phyloP scores from a whole-genome alignment of 2,329 filamentous ascomycete species.

The Penicillium sp. region DNA sequence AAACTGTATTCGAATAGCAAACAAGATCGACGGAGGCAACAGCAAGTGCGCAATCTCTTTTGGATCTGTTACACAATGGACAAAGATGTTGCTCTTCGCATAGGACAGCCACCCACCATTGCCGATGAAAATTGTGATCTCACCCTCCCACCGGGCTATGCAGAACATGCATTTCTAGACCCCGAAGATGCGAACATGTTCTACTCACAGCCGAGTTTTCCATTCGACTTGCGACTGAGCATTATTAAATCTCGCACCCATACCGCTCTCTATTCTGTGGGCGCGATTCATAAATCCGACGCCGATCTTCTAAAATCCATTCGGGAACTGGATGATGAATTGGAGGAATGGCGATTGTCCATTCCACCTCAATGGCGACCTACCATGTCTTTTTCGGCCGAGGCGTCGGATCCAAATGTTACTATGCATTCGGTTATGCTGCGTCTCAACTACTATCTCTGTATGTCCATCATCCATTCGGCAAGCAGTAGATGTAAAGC shows the following conservation, averaged over 20 bases:
- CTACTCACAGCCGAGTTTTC: slow-evolving; percentile 36
- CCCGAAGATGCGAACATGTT: slow-evolving; percentile 21
- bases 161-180: slow-evolving; percentile 29
- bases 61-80: slow-evolving; percentile 39
- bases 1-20: slow-evolving; percentile 6
- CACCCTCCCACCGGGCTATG: slow-evolving; percentile 47
- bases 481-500: slow-evolving; percentile 54
- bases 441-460: slow-evolving; percentile 57
- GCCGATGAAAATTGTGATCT: slow-evolving; percentile 56
- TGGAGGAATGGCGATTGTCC: slow-evolving; percentile 57
- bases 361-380: slow-evolving; percentile 50
- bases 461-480: slow-evolving; percentile 57
- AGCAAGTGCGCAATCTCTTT: slow-evolving; percentile 47
- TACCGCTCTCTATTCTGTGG: slow-evolving; percentile 51
- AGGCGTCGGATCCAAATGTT: slow-evolving; percentile 32
- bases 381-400: slow-evolving; percentile 45
- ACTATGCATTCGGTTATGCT: slow-evolving; percentile 52
- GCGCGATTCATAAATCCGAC: slow-evolving; percentile 52
- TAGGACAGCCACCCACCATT: slow-evolving; percentile 54
- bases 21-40: slow-evolving; percentile 19
- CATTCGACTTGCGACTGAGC: slow-evolving; percentile 51
- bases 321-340: slow-evolving; percentile 57
- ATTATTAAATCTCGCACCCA: slow-evolving; percentile 55
- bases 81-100: slow-evolving; percentile 43
- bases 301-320: slow-evolving; percentile 57